These are phyloP conservation scores for Papiliotrema fonsecae DNA, from an alignment of 1,284 basidiomycete species.

Conservation along the genomic window DNA sequence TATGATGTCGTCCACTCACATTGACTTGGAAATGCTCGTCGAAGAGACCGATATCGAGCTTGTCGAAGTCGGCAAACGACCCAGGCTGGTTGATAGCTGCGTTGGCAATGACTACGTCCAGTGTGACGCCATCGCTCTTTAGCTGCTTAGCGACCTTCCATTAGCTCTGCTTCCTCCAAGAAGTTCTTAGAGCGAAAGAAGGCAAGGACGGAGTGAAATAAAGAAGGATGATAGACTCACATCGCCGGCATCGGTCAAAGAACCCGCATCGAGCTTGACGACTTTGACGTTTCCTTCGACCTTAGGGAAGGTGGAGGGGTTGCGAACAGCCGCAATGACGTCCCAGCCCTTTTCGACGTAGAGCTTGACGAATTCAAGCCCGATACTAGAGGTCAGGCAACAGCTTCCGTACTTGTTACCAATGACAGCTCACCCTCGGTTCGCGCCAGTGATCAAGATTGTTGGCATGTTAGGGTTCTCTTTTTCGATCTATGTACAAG, in stretches of 20 bases:
- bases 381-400: slow-evolving; percentile 7
- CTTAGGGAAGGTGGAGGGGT: slow-evolving; percentile 8
- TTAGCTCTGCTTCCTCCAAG: background rate
- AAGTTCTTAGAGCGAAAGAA: background rate
- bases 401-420: no score
- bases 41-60: background rate
- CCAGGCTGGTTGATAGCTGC: slow-evolving; percentile 11
- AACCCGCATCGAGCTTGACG: slow-evolving; percentile 10
- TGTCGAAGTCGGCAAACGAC: background rate
- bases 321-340: slow-evolving; percentile 17
- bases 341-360: slow-evolving; percentile 11
- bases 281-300: slow-evolving; percentile 5
- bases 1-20: background rate
- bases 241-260: background rate
- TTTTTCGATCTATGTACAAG: background rate
- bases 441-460: slow-evolving; percentile 13
- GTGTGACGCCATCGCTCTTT: slow-evolving; percentile 11
- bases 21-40: background rate
- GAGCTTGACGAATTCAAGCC: slow-evolving; percentile 9
- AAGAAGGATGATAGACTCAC: background rate
- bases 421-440: slow-evolving; percentile 9
- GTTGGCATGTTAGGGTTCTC: slow-evolving; percentile 10
- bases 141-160: slow-evolving; percentile 13
- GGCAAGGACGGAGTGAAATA: background rate
- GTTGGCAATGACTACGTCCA: slow-evolving; percentile 23